Evolutionary conservation across 371 early-diverging fungal genomes (phyloP).

Genomic region (Mucor velutinosus): DNA sequence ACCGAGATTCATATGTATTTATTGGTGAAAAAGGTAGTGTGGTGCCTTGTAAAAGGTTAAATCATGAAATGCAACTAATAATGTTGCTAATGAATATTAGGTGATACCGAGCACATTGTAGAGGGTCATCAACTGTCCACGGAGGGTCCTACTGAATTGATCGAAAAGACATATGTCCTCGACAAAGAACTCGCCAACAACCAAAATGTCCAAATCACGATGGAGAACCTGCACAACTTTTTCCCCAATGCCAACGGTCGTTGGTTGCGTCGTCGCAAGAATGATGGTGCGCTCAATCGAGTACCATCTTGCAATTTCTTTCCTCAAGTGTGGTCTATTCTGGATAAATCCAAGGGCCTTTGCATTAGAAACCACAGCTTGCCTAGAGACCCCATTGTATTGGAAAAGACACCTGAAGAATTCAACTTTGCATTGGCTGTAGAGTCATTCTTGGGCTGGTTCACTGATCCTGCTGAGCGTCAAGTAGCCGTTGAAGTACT

Average conservation of each 20-base stretch:
- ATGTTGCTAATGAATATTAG: background rate
- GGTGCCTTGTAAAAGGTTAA: background rate
- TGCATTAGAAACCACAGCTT: slow-evolving; percentile 60
- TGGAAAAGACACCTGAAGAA: slow-evolving; percentile 85
- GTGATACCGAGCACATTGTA: background rate
- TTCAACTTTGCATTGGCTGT: slow-evolving; percentile 77
- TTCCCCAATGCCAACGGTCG: slow-evolving; percentile 68
- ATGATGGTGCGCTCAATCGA: slow-evolving; percentile 85
- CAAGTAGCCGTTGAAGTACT: slow-evolving; percentile 78
- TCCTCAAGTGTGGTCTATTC: slow-evolving; percentile 76
- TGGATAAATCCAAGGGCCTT: slow-evolving; percentile 60
- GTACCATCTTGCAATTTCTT: slow-evolving; percentile 76
- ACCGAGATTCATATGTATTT: slow-evolving; percentile 82
- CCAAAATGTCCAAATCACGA: slow-evolving; percentile 24
- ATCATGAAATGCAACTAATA: slow-evolving; percentile 11
- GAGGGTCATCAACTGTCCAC: slow-evolving; percentile 17
- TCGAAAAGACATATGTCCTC: slow-evolving; percentile 40
- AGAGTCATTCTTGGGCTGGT: slow-evolving; percentile 68
- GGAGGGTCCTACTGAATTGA: slow-evolving; percentile 53
- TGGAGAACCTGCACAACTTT: slow-evolving; percentile 37
- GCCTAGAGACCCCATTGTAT: slow-evolving; percentile 79
- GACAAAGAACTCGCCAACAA: background rate
- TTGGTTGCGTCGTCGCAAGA: slow-evolving; percentile 77
- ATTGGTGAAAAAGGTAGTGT: slow-evolving; percentile 65
- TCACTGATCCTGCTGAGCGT: slow-evolving; percentile 82